phyloP scores from a whole-genome alignment of 164 flowering plant species.

The Vitis vinifera region ASM3070453v1 NC_081821.1:7946501-7947000 shows the following conservation, averaged over 20 bases:
- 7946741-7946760: slow-evolving; percentile 96
- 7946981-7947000: slow-evolving; percentile 97
- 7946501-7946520: slow-evolving; percentile 94
- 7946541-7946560: slow-evolving; percentile 95
- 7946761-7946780: slow-evolving; percentile 92
- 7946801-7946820: slow-evolving; percentile 95
- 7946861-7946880: slow-evolving; percentile 91
- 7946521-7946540: slow-evolving; percentile 94
- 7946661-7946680: slow-evolving; percentile 84
- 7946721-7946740: slow-evolving; percentile 86
- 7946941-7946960: slow-evolving; percentile 86
- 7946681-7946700: slow-evolving; percentile 98
- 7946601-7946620: slow-evolving; percentile 80
- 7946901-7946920: slow-evolving; percentile 89
- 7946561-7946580: slow-evolving; percentile 96
- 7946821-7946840: slow-evolving; percentile 87
- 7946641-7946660: slow-evolving; percentile 86
- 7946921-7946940: slow-evolving; percentile 95
- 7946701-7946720: slow-evolving; percentile 84
- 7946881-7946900: slow-evolving; percentile 96
- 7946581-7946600: slow-evolving; percentile 91
- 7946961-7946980: slow-evolving; percentile 90
- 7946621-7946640: slow-evolving; percentile 92
- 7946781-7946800: slow-evolving; percentile 90
- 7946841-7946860: slow-evolving; percentile 80